Evolutionary conservation across 345 rosid genomes (phyloP), one percentile per base, ranked within the genome.

Genomic region (Zanthoxylum bungeanum): DNA sequence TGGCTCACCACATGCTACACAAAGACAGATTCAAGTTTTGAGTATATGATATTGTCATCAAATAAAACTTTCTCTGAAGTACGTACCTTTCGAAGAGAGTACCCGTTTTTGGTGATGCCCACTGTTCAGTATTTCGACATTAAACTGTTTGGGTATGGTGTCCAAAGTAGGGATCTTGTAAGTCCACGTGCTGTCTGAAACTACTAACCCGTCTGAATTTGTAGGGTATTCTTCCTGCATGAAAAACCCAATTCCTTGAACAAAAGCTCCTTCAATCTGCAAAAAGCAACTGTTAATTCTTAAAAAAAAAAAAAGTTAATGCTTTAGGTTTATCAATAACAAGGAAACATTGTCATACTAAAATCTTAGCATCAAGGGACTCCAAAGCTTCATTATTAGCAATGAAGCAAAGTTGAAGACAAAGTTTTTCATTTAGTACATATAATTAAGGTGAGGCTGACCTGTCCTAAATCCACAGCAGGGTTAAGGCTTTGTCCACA

Each of bases 401-500:
- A 71, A 34, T 9, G 14, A 64, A 76, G 36, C 14, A 61, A 46
- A 59, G 59, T 16, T 70, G 9, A 57, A 17, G 4, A 14, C 31
- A 6, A 6, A 7, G 16, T 16, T 5, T 7, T 8, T 31, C 9
- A 9, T 30, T 5, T 19, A 63, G 30, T 24, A 30, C 16, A 56
- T 55, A 25, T 50, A 34, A 33, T 58, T 46, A n/a, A 24, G 57
- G 21, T 36, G 34, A 61, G 55, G 72, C 81, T 75, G 50, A 92
- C 98, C 94, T 94, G 98, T 81, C 98, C 99, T 77, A 94, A 81
- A 85, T 94, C 97, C 31, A 92, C 93, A 7, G 97, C 92, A 66
- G 98, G 98, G 62, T 92, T 94, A 69, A 94, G 92, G 86, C 99
- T 90, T 80, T 88, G 86, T 68, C 99, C 99, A 4, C 96, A 92